phyloP scores from a whole-genome alignment of 257 asterid species.

The Rubia yunnanensis region DNA sequence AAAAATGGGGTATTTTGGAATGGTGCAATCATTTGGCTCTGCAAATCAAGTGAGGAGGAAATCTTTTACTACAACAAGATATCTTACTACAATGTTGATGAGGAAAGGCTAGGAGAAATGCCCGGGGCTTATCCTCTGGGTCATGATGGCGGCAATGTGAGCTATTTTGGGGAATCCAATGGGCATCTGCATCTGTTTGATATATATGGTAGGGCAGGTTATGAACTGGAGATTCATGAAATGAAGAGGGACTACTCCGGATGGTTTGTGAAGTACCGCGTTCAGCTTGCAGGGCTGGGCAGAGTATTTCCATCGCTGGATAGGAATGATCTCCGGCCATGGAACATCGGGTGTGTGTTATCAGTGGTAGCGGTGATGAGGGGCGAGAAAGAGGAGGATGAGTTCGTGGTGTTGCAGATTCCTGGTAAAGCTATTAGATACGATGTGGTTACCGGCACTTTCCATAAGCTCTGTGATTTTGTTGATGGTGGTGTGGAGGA shows the following conservation, averaged over 20 bases:
- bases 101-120: slow-evolving; percentile 12
- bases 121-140: too few relatives aligned
- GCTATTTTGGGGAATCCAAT: slow-evolving; percentile 21
- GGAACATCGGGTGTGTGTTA: neutral
- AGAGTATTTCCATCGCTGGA: slow-evolving; percentile 13
- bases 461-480: slow-evolving; percentile 19
- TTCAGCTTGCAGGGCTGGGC: slow-evolving; percentile 18
- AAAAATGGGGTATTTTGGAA: slow-evolving; percentile 23
- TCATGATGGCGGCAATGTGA: neutral
- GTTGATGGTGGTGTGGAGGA: slow-evolving; percentile 18
- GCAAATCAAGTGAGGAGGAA: too few relatives aligned
- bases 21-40: slow-evolving; percentile 25
- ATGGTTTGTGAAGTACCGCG: slow-evolving; percentile 29
- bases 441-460: slow-evolving; percentile 13
- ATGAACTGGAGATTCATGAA: slow-evolving; percentile 19
- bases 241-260: slow-evolving; percentile 22
- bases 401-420: slow-evolving; percentile 25
- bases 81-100: slow-evolving; percentile 19
- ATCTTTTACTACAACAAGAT: neutral
- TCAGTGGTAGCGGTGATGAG: slow-evolving; percentile 16
- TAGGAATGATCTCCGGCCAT: neutral
- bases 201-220: neutral
- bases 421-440: slow-evolving; percentile 20
- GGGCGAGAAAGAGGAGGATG: slow-evolving; percentile 18
- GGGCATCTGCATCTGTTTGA: slow-evolving; percentile 21